phyloP scores from a whole-genome alignment of 768 basidiomycete genomes.

The Tremella fuciformis region DNA sequence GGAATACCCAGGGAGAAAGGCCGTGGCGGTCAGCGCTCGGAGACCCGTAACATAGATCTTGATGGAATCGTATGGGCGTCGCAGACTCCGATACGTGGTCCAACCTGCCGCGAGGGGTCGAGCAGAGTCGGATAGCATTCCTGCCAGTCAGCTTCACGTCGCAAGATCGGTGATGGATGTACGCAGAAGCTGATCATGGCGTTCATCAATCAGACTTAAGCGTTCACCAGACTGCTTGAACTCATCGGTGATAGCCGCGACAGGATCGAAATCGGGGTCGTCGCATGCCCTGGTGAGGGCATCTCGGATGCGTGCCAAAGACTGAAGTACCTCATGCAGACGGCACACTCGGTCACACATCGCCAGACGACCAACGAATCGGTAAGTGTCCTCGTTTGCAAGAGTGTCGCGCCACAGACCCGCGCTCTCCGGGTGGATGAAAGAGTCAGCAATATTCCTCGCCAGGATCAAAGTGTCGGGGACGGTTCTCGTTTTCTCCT shows the following conservation, averaged over 20 bases:
- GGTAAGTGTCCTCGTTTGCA: slow-evolving; percentile 8
- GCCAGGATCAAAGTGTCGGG: slow-evolving; percentile 21
- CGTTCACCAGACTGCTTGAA: slow-evolving; percentile 19
- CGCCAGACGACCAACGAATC: slow-evolving; percentile 27
- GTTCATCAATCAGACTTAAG: slow-evolving; percentile 25
- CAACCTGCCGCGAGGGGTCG: slow-evolving; percentile 29
- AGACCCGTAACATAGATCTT: slow-evolving; percentile 33
- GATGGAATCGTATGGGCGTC: slow-evolving; percentile 30
- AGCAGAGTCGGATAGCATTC: slow-evolving; percentile 10
- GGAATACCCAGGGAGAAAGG: slow-evolving; percentile 28
- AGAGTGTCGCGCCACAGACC: slow-evolving; percentile 22
- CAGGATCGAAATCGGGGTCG: slow-evolving; percentile 20
- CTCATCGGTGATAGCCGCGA: slow-evolving; percentile 23
- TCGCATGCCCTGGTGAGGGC: slow-evolving; percentile 23
- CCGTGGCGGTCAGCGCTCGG: slow-evolving; percentile 30
- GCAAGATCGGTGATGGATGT: slow-evolving; percentile 1
- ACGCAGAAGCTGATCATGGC: slow-evolving; percentile 33
- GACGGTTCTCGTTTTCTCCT: slow-evolving; percentile 11
- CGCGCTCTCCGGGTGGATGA: slow-evolving; percentile 17
- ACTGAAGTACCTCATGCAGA: slow-evolving; percentile 26
- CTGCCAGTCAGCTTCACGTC: too few relatives aligned
- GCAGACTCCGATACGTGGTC: slow-evolving; percentile 27
- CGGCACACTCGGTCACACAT: slow-evolving; percentile 34
- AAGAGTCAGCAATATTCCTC: slow-evolving; percentile 13
- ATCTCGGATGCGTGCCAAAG: slow-evolving; percentile 16